Base-by-base conservation (phyloP, 1,284 basidiomycete species). In the Ustilago trichophora region DNA sequence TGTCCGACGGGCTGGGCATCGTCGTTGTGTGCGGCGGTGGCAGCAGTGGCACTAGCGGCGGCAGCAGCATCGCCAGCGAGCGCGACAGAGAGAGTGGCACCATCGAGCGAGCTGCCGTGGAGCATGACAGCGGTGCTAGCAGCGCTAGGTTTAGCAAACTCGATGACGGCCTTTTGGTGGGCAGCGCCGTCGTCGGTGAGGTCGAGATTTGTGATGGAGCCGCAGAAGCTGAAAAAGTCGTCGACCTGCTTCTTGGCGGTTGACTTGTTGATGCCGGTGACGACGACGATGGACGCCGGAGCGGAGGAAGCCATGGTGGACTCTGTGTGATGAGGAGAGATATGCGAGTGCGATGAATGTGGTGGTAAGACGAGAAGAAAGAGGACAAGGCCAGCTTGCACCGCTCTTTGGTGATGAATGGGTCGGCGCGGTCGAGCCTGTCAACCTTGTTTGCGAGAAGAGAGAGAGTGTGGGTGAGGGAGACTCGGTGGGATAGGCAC, bases 151-250 rank as follows among this genome's bases (percentile, higher is more conserved):
- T 64, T 64, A 33, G 44, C 54, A 36, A 69, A 73, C 13, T 53
- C 33, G 42, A 68, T 62, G 42, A 56, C 51, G 3, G 67, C 66
- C 46, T 52, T 57, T 31, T 72, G 72, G 22, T 44, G 50, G 12
- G 21, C 42, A 6, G 42, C 48, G 21, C 57, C 62, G 48, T 66
- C 68, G 32, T 63, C 54, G 36, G 53, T 52, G 12, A 72, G 55
- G 15, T 60, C 42, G 45, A 73, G 65, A 31, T 57, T 52, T 24
- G 50, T 48, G 51, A 71, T 68, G 47, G 71, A 63, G 34, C 73
- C 73, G 45, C 73, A 76, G 60, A 76, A 76, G 64, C 65, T 67
- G 64, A 77, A 77, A 36, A 75, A 77, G 54, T 77, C 74, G n/a
- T 71, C 50, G 42, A 76, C 46, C 31, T 66, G 55, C 53, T 73